A percentile compares a stretch with the other conserved stretches of the same genome.
These are phyloP conservation scores for Colletotrichum sublineola DNA, from an alignment of 2,329 filamentous ascomycete genomes.

Conservation along the genomic window DNA sequence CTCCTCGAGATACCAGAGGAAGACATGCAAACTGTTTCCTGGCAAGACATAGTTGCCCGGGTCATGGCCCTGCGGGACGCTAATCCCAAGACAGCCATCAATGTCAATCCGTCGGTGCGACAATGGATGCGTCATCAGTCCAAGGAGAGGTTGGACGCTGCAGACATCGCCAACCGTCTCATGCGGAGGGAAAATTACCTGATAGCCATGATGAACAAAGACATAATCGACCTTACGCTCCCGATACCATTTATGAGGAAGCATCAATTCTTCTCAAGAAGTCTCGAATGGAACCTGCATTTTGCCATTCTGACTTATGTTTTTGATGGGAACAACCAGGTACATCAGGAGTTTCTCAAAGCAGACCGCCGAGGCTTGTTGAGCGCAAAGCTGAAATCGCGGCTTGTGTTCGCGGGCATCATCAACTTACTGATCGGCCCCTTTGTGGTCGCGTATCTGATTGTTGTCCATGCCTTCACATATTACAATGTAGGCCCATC, in stretches of 20 bases:
- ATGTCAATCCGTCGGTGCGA: slow-evolving; percentile 65
- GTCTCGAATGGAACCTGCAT: slow-evolving; percentile 91
- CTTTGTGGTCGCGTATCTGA: slow-evolving; percentile 86
- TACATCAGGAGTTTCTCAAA: slow-evolving; percentile 87
- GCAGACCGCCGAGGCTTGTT: slow-evolving; percentile 83
- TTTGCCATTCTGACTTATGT: slow-evolving; percentile 93
- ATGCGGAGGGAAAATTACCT: slow-evolving; percentile 98
- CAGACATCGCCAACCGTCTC: slow-evolving; percentile 95
- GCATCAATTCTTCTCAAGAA: slow-evolving; percentile 87
- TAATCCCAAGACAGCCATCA: slow-evolving; percentile 82
- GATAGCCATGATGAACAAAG: slow-evolving; percentile 97
- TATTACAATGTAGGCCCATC: slow-evolving; percentile 82
- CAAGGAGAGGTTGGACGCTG: slow-evolving; percentile 93
- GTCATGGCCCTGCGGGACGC: slow-evolving; percentile 87
- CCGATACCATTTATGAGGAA: slow-evolving; percentile 86
- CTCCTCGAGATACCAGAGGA: slow-evolving; percentile 84
- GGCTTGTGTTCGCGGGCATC: slow-evolving; percentile 85
- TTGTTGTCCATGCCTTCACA: slow-evolving; percentile 92
- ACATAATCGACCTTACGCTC: slow-evolving; percentile 87
- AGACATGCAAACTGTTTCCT: slow-evolving; percentile 94
- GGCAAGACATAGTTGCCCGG: slow-evolving; percentile 89
- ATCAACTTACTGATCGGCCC: slow-evolving; percentile 90
- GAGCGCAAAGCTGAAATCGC: slow-evolving; percentile 80
- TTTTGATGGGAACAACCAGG: slow-evolving; percentile 89
- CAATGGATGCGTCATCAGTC: slow-evolving; percentile 83